Evolutionary conservation across 371 early-diverging fungal species (phyloP), one percentile per base, ranked within the genome.

Genomic region (Synchytrium microbalum): DNA sequence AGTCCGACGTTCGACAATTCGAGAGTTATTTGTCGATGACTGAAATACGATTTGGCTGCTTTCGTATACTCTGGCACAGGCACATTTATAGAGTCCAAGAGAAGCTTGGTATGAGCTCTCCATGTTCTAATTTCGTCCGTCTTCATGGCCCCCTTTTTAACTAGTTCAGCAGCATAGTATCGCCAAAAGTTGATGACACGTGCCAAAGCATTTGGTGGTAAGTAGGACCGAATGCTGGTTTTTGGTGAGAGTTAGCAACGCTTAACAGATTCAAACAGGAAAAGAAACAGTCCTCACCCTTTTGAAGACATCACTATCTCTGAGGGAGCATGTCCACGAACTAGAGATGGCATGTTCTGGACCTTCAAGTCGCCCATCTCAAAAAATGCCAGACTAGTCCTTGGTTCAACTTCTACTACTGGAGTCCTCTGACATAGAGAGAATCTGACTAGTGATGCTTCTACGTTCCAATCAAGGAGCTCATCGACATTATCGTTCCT

Each of bases 181-280:
- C 86, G 73, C 27, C 84, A 81, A 64, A 87, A 75, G 51, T 89
- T 90, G 1, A 85, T 80, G 19, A 89, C 71, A 53, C 79, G 81
- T 23, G 87, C 86, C 0, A 91, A 69, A 0, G 90, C 88, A 65
- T 81, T 84, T 0, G 91, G 90, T 55, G 88, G 90, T 86, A 90
- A 83, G 5, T 90, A 81, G 0, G 86, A 85, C 62, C 86, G 86
- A 5, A 89, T 75, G 60, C 85, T 83, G 10, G 75, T 59, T 30
- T 90, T 65, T 26, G 76, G 71, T 1, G 29, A 59, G 59, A 8
- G 56, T 8, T 5, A 10, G 5, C 46, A 38, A 19, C 10, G 46
- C 5, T 19, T 10, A 38, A 38, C 46, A 19, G 19, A 10, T 10
- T 38, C 10, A 38, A 5, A 38, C 5, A 38, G 46, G 5, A 38